Percentiles rank a stretch among this genome's conserved stretches.
phyloP scores from a whole-genome alignment of 1,284 basidiomycete genomes.

The Polyporus tsugae region DNA sequence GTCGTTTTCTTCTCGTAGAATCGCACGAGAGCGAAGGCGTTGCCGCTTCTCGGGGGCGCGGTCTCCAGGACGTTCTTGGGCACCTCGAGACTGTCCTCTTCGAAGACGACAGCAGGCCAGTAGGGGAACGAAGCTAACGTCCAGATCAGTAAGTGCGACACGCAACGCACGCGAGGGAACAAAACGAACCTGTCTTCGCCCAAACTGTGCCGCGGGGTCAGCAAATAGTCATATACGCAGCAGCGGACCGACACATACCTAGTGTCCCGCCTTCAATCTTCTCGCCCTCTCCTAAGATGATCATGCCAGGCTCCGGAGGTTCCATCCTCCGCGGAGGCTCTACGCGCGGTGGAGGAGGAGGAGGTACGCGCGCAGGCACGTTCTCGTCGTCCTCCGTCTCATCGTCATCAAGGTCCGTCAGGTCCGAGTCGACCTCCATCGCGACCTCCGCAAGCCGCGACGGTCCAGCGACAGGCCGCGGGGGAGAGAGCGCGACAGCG shows the following conservation, averaged over 20 bases:
- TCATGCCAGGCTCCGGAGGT: slow-evolving; percentile 28
- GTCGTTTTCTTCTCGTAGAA: slow-evolving; percentile 56
- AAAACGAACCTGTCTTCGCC: slow-evolving; percentile 48
- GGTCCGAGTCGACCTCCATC: slow-evolving; percentile 15
- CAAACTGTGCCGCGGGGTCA: slow-evolving; percentile 44
- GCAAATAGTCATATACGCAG: not conserved
- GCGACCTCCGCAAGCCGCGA: slow-evolving; percentile 15
- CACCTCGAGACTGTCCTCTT: slow-evolving; percentile 49
- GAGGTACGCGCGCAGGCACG: slow-evolving; percentile 7
- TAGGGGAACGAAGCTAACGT: slow-evolving; percentile 49
- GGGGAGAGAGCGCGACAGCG: slow-evolving; percentile 11
- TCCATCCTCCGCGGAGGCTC: not conserved
- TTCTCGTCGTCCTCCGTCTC: slow-evolving; percentile 18
- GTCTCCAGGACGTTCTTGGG: slow-evolving; percentile 44
- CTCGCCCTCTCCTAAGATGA: slow-evolving; percentile 40
- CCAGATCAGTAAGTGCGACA: not conserved
- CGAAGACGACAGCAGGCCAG: slow-evolving; percentile 54
- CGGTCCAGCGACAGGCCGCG: slow-evolving; percentile 11
- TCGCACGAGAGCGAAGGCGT: slow-evolving; percentile 50
- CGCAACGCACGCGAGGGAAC: not conserved
- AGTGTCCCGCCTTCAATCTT: slow-evolving; percentile 47
- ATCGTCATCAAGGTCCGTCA: slow-evolving; percentile 24
- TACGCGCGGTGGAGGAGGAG: not conserved
- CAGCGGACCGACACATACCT: slow-evolving; percentile 38
- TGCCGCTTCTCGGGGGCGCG: slow-evolving; percentile 23